Conservation (phyloP, 2,329 filamentous ascomycete species). For the Tolypocladium nubicola region DNA sequence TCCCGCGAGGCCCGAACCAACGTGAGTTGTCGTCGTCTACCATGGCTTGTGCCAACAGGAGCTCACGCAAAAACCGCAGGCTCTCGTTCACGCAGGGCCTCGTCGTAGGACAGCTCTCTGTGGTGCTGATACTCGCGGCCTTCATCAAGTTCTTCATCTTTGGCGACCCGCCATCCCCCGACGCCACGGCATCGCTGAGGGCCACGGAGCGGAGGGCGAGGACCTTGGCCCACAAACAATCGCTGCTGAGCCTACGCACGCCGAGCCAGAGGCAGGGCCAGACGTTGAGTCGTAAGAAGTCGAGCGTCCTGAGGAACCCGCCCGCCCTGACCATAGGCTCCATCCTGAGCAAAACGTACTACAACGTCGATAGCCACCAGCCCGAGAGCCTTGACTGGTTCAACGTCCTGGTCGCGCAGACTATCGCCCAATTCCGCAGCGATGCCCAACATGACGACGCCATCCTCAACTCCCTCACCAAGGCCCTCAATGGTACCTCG, state of each 20-base stretch:
- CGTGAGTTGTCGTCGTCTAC: constrained; percentile 23
- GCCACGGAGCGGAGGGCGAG: constrained; percentile 65
- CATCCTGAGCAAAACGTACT: constrained; percentile 94
- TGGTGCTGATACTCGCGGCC: constrained; percentile 79
- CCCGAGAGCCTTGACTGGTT: constrained; percentile 98
- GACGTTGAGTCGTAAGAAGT: constrained; percentile 52
- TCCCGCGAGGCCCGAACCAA: constrained; percentile 31
- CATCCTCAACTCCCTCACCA: constrained; percentile 75
- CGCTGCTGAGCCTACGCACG: constrained; percentile 52
- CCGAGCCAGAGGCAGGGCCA: constrained; percentile 28
- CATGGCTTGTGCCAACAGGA: background rate
- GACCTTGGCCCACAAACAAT: constrained; percentile 66
- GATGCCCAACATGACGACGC: constrained; percentile 89
- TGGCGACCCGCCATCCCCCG: constrained; percentile 78
- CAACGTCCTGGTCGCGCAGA: constrained; percentile 93
- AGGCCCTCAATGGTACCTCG: constrained; percentile 74
- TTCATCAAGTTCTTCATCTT: constrained; percentile 99
- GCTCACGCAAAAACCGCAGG: constrained; percentile 28
- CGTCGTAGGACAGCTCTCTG: constrained; percentile 83
- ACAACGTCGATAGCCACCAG: constrained; percentile 90
- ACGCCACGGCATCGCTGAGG: constrained; percentile 65
- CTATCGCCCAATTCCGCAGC: constrained; percentile 86
- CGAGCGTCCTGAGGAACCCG: constrained; percentile 60
- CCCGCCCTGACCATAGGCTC: constrained; percentile 80
- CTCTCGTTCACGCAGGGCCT: constrained; percentile 91